Evolutionary conservation across 805 yeast genomes (phyloP).

Genomic region (Monosporozyma aerobia): DNA sequence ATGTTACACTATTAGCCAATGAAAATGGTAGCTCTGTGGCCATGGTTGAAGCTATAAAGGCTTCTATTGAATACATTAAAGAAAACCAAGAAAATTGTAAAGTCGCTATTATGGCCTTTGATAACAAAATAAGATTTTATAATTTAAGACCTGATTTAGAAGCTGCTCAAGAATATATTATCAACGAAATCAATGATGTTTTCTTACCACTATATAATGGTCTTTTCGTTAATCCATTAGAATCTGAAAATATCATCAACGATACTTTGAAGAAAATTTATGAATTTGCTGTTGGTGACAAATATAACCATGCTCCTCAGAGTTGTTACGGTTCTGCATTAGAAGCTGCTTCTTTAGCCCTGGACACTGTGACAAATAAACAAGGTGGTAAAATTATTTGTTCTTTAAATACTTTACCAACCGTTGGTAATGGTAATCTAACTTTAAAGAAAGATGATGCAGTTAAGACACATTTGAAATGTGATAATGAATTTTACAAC

Average conservation of each 20-base stretch:
- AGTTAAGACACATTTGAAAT: conserved; percentile 44
- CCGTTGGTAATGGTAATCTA: conserved; percentile 71
- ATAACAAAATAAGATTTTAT: conserved; percentile 62
- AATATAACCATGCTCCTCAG: conserved; percentile 32
- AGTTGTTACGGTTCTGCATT: conserved; percentile 77
- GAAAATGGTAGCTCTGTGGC: conserved; percentile 47
- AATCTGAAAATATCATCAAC: conserved; percentile 54
- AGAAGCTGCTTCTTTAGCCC: conserved; percentile 53
- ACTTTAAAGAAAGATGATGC: conserved; percentile 33
- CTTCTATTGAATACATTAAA: conserved; percentile 34
- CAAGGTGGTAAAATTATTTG: conserved; percentile 84
- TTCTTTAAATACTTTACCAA: conserved; percentile 59
- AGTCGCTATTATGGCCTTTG: conserved; percentile 69
- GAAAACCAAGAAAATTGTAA: conserved; percentile 36
- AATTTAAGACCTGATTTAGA: conserved; percentile 51
- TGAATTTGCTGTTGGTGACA: conserved; percentile 30
- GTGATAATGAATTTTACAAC: conserved; percentile 54
- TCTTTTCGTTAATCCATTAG: conserved; percentile 69
- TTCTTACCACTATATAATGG: conserved; percentile 77
- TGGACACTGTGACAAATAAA: conserved; percentile 36
- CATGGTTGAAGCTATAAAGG: conserved; percentile 60
- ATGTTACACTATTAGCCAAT: conserved; percentile 52
- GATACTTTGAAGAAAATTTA: conserved; percentile 47
- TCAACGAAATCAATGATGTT: conserved; percentile 48
- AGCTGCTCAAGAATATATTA: conserved; percentile 48